phyloP scores from a whole-genome alignment of 176 grass and related monocot genomes.

The Paspalum notatum region DNA sequence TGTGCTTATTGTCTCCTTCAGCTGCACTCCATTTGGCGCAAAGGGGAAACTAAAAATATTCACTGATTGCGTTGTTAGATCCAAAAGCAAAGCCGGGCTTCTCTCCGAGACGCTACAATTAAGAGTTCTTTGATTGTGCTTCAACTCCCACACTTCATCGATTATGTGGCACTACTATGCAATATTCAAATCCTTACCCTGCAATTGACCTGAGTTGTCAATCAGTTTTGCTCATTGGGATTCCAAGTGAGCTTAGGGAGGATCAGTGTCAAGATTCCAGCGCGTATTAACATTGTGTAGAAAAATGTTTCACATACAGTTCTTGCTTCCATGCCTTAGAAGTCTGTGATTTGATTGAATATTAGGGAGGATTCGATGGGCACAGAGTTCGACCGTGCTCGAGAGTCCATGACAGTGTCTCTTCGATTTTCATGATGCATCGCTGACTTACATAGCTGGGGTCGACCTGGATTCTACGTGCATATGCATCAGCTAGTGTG shows the following conservation, averaged over 20 bases:
- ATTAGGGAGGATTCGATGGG: background rate
- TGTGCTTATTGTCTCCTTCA: conserved; percentile 41
- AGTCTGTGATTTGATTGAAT: background rate
- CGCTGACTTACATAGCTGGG: conserved; percentile 22
- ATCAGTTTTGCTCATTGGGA: conserved; percentile 40
- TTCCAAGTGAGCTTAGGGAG: conserved; percentile 27
- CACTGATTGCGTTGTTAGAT: background rate
- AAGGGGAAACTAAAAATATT: background rate
- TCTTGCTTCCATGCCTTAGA: conserved; percentile 23
- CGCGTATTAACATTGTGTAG: background rate
- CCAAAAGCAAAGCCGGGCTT: conserved; percentile 3
- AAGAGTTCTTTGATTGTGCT: conserved; percentile 21
- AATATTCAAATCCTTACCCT: conserved; percentile 27
- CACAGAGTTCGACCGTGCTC: background rate
- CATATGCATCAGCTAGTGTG: background rate
- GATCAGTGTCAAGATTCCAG: conserved; percentile 41
- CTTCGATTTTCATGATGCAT: conserved; percentile 15
- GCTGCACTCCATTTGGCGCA: background rate
- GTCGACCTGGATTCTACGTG: background rate
- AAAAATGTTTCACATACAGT: background rate
- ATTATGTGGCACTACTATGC: background rate
- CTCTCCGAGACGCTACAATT: background rate
- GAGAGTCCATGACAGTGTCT: background rate
- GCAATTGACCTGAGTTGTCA: conserved; percentile 46
- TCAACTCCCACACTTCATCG: conserved; percentile 27